These are phyloP conservation scores for Lepraria neglecta DNA, from an alignment of 495 filamentous ascomycete genomes.

Conservation along the genomic window DNA sequence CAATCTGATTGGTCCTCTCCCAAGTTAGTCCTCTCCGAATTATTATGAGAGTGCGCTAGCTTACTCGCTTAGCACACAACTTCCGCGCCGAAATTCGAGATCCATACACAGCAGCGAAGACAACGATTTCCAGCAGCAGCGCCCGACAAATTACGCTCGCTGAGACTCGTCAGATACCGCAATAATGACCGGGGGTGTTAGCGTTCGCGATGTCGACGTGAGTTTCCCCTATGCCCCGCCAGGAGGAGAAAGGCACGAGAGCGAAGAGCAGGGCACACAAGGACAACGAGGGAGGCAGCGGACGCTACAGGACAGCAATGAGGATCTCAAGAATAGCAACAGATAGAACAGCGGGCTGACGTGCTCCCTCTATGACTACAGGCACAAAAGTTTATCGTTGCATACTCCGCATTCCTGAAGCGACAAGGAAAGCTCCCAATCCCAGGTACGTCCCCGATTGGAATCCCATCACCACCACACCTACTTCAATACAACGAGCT, in stretches of 20 bases:
- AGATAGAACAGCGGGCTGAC: constrained; percentile 20
- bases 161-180: constrained; percentile 40
- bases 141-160: neutral
- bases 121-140: constrained; percentile 2
- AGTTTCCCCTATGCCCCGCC: constrained; percentile 41
- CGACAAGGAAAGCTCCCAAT: constrained; percentile 97
- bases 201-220: constrained; percentile 88
- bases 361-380: constrained; percentile 30
- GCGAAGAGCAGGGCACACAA: neutral
- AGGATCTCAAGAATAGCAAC: constrained; percentile 23
- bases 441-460: constrained; percentile 54
- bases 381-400: constrained; percentile 91
- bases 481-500: neutral
- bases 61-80: constrained; percentile 11
- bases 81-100: constrained; percentile 12
- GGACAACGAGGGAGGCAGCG: neutral
- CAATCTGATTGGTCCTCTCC: too few species aligned
- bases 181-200: constrained; percentile 69
- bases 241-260: neutral
- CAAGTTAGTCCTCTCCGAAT: neutral
- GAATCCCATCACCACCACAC: neutral
- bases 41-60: constrained; percentile 12
- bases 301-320: neutral
- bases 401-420: constrained; percentile 97
- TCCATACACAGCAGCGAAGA: constrained; percentile 7